These are phyloP conservation scores for Syzygium malaccense DNA, from an alignment of 441 rosid species.

Conservation along the genomic window DNA sequence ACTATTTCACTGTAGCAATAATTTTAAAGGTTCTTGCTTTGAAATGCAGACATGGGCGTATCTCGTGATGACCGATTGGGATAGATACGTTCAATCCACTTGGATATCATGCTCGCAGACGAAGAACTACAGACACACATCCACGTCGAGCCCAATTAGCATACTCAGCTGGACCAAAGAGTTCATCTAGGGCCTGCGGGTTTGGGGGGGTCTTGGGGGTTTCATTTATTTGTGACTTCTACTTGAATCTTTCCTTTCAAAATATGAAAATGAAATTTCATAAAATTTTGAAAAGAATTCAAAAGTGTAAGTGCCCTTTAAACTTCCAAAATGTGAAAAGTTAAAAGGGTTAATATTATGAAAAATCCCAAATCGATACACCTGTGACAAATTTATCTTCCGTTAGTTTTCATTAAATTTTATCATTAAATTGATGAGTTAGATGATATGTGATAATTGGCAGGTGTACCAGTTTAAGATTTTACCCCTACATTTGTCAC, in stretches of 20 bases:
- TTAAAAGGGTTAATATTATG: no score
- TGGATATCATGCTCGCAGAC: accelerated
- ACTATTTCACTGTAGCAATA: background rate
- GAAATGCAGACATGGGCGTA: background rate
- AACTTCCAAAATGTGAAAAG: background rate
- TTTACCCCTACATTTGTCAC: no score
- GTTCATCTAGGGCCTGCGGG: background rate
- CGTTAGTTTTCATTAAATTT: no score
- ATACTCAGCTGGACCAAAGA: background rate
- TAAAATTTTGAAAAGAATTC: background rate
- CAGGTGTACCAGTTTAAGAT: no score
- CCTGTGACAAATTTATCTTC: no score
- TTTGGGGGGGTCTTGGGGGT: background rate
- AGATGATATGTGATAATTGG: no score
- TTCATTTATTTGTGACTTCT: background rate
- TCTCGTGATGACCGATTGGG: background rate
- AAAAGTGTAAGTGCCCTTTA: background rate
- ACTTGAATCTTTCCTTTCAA: background rate
- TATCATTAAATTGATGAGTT: no score
- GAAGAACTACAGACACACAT: background rate
- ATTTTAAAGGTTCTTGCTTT: background rate
- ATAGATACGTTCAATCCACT: background rate
- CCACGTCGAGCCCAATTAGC: background rate
- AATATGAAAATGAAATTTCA: no score
- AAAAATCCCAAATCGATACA: no score